A percentile compares a stretch with the other conserved stretches of the same genome.
phyloP scores from a whole-genome alignment of 1,139 yeast genomes.

The Kazachstania sp. region DNA sequence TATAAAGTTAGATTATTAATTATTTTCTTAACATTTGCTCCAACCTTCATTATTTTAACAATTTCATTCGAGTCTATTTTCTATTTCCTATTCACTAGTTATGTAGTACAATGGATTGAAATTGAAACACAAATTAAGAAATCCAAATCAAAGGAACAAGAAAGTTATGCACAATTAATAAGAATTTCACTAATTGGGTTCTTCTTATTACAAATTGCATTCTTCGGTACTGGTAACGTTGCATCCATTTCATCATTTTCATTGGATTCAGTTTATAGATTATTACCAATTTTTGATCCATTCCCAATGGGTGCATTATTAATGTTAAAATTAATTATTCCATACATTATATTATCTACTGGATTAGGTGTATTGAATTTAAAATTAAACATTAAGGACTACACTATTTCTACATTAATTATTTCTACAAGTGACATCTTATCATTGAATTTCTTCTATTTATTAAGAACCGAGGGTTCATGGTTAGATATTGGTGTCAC shows the following conservation, averaged over 20 bases:
- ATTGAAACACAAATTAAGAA: constrained; percentile 49
- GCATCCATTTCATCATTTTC: constrained; percentile 93
- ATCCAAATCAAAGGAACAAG: constrained; percentile 25
- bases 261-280: constrained; percentile 81
- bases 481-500: constrained; percentile 98
- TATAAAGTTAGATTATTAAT: constrained; percentile 65
- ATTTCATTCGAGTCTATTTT: constrained; percentile 88
- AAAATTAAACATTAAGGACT: constrained; percentile 65
- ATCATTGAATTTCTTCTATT: constrained; percentile 83
- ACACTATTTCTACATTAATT: constrained; percentile 80
- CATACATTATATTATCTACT: constrained; percentile 76
- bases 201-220: constrained; percentile 82
- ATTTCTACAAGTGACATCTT: constrained; percentile 82
- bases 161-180: constrained; percentile 57
- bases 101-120: constrained; percentile 74
- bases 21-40: constrained; percentile 77
- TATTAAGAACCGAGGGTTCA: constrained; percentile 88
- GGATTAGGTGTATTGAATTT: constrained; percentile 83
- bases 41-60: constrained; percentile 78
- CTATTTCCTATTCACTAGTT: constrained; percentile 66
- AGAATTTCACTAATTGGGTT: constrained; percentile 81
- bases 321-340: constrained; percentile 74
- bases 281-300: constrained; percentile 90
- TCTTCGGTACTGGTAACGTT: constrained; percentile 94
- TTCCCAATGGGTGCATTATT: constrained; percentile 94